phyloP scores from a whole-genome alignment of 2,329 filamentous ascomycete species.

The Claviceps maximensis region DNA sequence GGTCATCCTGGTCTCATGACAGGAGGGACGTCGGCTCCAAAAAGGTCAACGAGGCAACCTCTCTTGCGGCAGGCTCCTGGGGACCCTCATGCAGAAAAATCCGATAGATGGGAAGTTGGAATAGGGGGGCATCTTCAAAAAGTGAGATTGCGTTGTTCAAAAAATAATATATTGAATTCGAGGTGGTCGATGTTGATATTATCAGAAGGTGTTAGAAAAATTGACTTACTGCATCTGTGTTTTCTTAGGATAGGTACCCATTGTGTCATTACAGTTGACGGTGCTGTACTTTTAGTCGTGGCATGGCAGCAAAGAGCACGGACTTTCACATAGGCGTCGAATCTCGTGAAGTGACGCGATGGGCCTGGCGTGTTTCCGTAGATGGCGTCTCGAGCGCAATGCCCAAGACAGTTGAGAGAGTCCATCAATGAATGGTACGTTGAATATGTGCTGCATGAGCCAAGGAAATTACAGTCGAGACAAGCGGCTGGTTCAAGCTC shows the following conservation, averaged over 20 bases:
- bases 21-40: not conserved
- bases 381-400: not conserved
- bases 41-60: not conserved
- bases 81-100: constrained; percentile 4
- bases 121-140: not conserved
- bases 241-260: not conserved
- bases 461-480: not conserved
- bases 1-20: constrained; percentile 1
- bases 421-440: not conserved
- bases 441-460: not conserved
- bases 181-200: not conserved
- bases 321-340: not conserved
- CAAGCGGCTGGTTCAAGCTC: not conserved
- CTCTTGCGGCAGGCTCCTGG: not conserved
- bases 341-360: not conserved
- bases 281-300: constrained; percentile 1
- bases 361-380: too few species aligned
- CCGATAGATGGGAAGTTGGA: not conserved
- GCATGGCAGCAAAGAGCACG: not conserved
- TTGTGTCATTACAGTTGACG: not conserved
- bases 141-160: not conserved
- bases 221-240: not conserved
- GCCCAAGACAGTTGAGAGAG: not conserved
- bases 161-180: not conserved
- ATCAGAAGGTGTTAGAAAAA: not conserved